These are phyloP conservation scores for Aspergillus olivimuriae DNA, from an alignment of 495 filamentous ascomycete species.

Conservation along the genomic window DNA sequence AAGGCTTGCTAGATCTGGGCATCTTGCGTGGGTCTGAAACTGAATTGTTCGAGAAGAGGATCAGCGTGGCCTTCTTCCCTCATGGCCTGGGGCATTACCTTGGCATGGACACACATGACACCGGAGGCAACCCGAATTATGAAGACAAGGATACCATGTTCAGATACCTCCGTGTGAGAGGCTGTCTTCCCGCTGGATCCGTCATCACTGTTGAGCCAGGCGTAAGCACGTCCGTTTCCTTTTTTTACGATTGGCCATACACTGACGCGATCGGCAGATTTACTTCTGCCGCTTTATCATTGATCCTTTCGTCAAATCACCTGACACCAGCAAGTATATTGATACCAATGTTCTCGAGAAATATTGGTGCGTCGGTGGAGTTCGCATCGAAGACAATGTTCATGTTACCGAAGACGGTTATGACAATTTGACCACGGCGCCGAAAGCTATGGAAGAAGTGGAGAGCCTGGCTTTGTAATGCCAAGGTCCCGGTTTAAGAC, in stretches of 20 bases:
- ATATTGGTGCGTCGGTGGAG: conserved; percentile 89
- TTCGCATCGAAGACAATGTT: conserved; percentile 71
- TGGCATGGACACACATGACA: conserved; percentile 93
- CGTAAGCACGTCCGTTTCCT: conserved; percentile 33
- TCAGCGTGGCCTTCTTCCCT: conserved; percentile 84
- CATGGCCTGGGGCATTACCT: conserved; percentile 90
- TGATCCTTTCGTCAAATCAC: conserved; percentile 67
- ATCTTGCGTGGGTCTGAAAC: conserved; percentile 63
- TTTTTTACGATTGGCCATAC: conserved; percentile 1
- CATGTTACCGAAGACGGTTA: conserved; percentile 70
- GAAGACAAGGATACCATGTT: conserved; percentile 79
- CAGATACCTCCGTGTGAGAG: conserved; percentile 75
- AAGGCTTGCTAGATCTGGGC: conserved; percentile 67
- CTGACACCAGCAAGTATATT: conserved; percentile 65
- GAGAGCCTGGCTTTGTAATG: conserved; percentile 37
- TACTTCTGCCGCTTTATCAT: conserved; percentile 96
- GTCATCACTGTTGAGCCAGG: conserved; percentile 91
- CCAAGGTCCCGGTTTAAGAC: too few relatives aligned
- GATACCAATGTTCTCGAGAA: conserved; percentile 63
- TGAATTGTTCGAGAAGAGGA: conserved; percentile 66
- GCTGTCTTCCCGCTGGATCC: conserved; percentile 63
- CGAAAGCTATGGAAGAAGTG: conserved; percentile 68
- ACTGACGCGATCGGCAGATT: conserved; percentile 41
- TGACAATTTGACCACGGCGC: conserved; percentile 72
- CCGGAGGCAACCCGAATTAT: conserved; percentile 82